phyloP scores from a whole-genome alignment of 768 basidiomycete species.

The Rhodotorula diobovata region DNA sequence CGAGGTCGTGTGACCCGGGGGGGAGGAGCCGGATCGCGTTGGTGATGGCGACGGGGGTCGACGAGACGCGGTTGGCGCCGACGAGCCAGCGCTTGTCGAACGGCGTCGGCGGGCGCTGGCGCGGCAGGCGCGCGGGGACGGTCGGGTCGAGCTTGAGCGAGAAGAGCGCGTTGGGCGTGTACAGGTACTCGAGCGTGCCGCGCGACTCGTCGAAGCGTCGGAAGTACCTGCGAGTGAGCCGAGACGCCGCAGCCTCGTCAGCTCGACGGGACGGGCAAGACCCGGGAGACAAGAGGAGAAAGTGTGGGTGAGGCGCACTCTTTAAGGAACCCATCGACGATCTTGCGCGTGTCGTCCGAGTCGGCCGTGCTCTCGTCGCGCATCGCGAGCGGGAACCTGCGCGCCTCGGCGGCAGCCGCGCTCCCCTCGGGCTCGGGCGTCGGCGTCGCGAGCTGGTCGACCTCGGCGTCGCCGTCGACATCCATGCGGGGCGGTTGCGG shows the following conservation, averaged over 20 bases:
- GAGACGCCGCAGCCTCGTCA: background rate
- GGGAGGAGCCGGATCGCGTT: slow-evolving; percentile 30
- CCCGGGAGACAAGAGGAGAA: background rate
- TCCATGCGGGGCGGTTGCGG: background rate
- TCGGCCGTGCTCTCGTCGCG: slow-evolving; percentile 1
- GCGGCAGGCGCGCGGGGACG: slow-evolving; percentile 4
- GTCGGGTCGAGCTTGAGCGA: slow-evolving; percentile 16
- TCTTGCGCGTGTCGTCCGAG: background rate
- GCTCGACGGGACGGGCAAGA: no score
- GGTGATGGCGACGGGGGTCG: slow-evolving; percentile 25
- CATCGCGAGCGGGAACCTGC: slow-evolving; percentile 17
- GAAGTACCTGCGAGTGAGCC: slow-evolving; percentile 23
- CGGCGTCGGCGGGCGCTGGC: background rate
- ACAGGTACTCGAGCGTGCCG: slow-evolving; percentile 21
- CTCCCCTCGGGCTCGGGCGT: background rate
- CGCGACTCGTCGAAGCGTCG: slow-evolving; percentile 26
- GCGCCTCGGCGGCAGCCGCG: no score
- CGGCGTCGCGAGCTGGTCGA: slow-evolving; percentile 16
- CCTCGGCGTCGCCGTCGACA: slow-evolving; percentile 13
- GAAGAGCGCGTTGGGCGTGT: slow-evolving; percentile 29
- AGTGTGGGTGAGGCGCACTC: slow-evolving; percentile 5
- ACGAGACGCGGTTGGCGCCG: background rate
- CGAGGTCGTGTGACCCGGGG: slow-evolving; percentile 20
- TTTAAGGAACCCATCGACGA: slow-evolving; percentile 12
- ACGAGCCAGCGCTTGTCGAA: slow-evolving; percentile 11